Evolutionary conservation across 768 basidiomycete genomes (phyloP).

Genomic region (Leccinum obscurum): DNA sequence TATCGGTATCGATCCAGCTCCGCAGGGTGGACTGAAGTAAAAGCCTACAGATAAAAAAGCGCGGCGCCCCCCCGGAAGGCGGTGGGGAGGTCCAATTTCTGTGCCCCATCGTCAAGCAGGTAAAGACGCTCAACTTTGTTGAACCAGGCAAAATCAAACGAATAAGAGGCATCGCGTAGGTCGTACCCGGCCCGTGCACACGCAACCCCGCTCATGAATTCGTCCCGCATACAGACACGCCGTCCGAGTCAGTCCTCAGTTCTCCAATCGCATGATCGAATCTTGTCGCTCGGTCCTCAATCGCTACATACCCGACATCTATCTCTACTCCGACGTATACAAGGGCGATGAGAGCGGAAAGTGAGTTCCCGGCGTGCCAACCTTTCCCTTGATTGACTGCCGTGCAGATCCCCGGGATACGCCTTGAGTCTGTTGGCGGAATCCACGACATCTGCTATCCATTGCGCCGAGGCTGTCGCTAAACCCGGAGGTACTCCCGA

Average conservation of each 20-base stretch:
- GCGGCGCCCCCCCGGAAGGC: constrained; percentile 88
- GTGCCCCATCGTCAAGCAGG: constrained; percentile 89
- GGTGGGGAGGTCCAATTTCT: constrained; percentile 93
- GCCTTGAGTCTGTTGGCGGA: constrained; percentile 89
- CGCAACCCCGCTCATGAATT: constrained; percentile 1
- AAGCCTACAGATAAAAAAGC: constrained; percentile 77
- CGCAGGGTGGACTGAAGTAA: not conserved
- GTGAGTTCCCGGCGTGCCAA: constrained; percentile 46
- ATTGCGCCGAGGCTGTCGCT: constrained; percentile 86
- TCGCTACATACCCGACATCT: constrained; percentile 96
- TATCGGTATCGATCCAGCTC: not conserved
- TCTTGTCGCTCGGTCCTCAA: constrained; percentile 90
- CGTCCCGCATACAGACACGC: constrained; percentile 65
- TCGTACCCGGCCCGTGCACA: constrained; percentile 18
- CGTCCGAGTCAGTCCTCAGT: constrained; percentile 94
- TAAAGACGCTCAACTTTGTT: constrained; percentile 91
- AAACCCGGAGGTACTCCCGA: constrained; percentile 85
- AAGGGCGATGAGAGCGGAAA: constrained; percentile 97
- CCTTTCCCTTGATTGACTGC: not conserved
- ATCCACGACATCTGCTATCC: constrained; percentile 86
- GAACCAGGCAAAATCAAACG: constrained; percentile 90
- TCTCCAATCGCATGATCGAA: constrained; percentile 98
- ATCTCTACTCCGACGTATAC: constrained; percentile 97
- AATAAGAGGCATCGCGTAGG: constrained; percentile 94
- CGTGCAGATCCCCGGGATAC: constrained; percentile 87